Percentiles rank a stretch among this genome's conserved stretches.
Evolutionary conservation across 1,139 yeast genomes (phyloP).

Genomic region (Pichia sp.): DNA sequence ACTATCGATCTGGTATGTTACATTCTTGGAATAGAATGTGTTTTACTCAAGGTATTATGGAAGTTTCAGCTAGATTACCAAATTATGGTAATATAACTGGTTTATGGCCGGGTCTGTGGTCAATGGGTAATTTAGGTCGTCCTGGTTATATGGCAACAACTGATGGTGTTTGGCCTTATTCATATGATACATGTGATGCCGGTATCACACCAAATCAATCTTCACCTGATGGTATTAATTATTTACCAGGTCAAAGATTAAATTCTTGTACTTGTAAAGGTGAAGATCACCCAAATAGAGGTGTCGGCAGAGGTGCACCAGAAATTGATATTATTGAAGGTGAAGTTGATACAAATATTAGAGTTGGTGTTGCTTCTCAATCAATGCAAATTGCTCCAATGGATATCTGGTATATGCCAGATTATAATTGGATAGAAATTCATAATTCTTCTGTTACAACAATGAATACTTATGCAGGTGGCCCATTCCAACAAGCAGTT

Average conservation of each 20-base stretch:
- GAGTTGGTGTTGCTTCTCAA: slow-evolving; percentile 51
- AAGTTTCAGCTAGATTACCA: slow-evolving; percentile 48
- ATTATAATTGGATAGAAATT: slow-evolving; percentile 45
- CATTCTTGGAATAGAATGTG: slow-evolving; percentile 59
- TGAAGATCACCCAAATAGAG: slow-evolving; percentile 53
- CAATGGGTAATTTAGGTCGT: slow-evolving; percentile 57
- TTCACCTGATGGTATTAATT: slow-evolving; percentile 54
- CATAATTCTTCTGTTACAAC: slow-evolving; percentile 40
- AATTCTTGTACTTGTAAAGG: slow-evolving; percentile 52
- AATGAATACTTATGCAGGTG: slow-evolving; percentile 53
- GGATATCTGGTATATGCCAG: slow-evolving; percentile 61
- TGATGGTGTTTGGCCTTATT: slow-evolving; percentile 62
- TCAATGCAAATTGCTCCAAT: slow-evolving; percentile 56
- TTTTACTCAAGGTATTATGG: slow-evolving; percentile 51
- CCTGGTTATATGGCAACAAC: slow-evolving; percentile 59
- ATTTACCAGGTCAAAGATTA: slow-evolving; percentile 52
- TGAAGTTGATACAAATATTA: slow-evolving; percentile 39
- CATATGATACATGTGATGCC: slow-evolving; percentile 55
- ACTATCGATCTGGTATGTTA: slow-evolving; percentile 55
- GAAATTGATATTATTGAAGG: slow-evolving; percentile 60
- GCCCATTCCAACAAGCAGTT: slow-evolving; percentile 57
- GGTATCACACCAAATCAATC: slow-evolving; percentile 64
- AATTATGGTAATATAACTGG: slow-evolving; percentile 50
- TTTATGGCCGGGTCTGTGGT: slow-evolving; percentile 62
- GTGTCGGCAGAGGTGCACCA: slow-evolving; percentile 60